A percentile compares a stretch with the other conserved stretches of the same genome.
These are phyloP conservation scores for Prunus mongolica DNA, from an alignment of 306 rosid genomes.

Conservation along the genomic window DNA sequence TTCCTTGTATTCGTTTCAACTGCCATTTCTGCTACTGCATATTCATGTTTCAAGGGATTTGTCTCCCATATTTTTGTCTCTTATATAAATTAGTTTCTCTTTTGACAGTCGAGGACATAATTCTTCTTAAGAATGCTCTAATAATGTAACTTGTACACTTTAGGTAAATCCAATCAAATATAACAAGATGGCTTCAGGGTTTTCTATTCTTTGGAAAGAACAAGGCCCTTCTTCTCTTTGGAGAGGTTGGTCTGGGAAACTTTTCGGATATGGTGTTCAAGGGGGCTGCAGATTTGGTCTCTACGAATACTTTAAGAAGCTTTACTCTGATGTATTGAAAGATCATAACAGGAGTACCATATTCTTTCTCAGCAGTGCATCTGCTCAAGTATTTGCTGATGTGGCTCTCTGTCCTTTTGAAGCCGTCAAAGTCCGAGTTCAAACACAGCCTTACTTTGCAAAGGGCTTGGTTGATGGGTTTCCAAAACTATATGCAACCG, in stretches of 20 bases:
- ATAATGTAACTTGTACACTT: neutral
- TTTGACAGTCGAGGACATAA: neutral
- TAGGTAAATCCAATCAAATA: slow-evolving; percentile 63
- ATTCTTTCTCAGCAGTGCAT: slow-evolving; percentile 65
- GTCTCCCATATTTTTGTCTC: neutral
- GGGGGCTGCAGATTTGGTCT: slow-evolving; percentile 74
- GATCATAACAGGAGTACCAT: slow-evolving; percentile 39
- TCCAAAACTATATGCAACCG: slow-evolving; percentile 49
- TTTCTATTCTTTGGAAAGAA: slow-evolving; percentile 60
- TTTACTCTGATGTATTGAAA: slow-evolving; percentile 41
- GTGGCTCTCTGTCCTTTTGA: slow-evolving; percentile 70
- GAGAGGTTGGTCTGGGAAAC: slow-evolving; percentile 83
- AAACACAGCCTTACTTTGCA: slow-evolving; percentile 55
- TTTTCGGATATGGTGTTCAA: slow-evolving; percentile 67
- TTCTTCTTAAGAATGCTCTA: neutral
- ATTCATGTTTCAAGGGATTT: neutral
- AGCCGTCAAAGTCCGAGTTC: slow-evolving; percentile 60
- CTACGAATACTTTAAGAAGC: slow-evolving; percentile 69
- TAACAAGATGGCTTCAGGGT: slow-evolving; percentile 50
- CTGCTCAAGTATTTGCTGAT: slow-evolving; percentile 67
- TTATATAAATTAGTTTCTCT: neutral
- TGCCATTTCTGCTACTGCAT: neutral
- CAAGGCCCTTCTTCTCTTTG: slow-evolving; percentile 65
- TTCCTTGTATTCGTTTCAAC: neutral
- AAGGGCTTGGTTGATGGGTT: slow-evolving; percentile 66